A percentile compares a stretch with the other conserved stretches of the same genome.
These are phyloP conservation scores for Moesziomyces sp. DNA, from an alignment of 1,284 basidiomycete genomes.

Conservation along the genomic window DNA sequence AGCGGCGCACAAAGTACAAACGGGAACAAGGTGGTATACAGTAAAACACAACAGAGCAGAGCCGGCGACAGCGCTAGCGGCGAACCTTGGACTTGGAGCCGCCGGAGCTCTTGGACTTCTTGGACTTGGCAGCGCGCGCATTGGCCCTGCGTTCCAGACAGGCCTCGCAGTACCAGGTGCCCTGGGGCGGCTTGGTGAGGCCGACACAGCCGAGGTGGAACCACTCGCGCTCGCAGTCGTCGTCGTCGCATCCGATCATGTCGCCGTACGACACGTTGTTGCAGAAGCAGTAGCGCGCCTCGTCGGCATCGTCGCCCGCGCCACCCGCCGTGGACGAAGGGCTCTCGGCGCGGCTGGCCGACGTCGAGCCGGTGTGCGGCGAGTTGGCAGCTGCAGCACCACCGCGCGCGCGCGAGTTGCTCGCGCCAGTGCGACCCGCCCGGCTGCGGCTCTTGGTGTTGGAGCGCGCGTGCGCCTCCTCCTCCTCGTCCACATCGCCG, in stretches of 20 bases:
- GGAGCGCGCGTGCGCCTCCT: conserved; percentile 16
- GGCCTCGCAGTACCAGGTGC: conserved; percentile 78
- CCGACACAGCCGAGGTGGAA: conserved; percentile 81
- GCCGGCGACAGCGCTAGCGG: conserved; percentile 4
- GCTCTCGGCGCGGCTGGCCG: conserved; percentile 33
- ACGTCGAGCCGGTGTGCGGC: conserved; percentile 30
- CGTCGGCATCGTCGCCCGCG: conserved; percentile 68
- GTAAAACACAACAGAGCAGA: background rate
- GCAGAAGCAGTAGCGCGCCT: conserved; percentile 87
- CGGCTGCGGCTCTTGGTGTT: conserved; percentile 23
- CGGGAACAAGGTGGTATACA: background rate
- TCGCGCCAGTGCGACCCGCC: conserved; percentile 4
- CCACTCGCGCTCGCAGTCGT: conserved; percentile 92
- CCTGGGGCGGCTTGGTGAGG: conserved; percentile 74
- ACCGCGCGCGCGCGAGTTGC: conserved; percentile 31
- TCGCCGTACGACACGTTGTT: conserved; percentile 87
- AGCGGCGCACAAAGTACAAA: background rate
- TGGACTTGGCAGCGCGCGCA: conserved; percentile 30
- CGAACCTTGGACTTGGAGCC: conserved; percentile 34
- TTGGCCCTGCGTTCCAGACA: conserved; percentile 57
- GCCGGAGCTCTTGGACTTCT: conserved; percentile 31
- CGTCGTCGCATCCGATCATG: conserved; percentile 96
- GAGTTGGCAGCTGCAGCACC: conserved; percentile 26
- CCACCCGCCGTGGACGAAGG: conserved; percentile 25
- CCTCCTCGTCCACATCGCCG: conserved; percentile 34